These are phyloP conservation scores for Pichia sp. DNA, from an alignment of 1,139 yeast species.

Conservation along the genomic window DNA sequence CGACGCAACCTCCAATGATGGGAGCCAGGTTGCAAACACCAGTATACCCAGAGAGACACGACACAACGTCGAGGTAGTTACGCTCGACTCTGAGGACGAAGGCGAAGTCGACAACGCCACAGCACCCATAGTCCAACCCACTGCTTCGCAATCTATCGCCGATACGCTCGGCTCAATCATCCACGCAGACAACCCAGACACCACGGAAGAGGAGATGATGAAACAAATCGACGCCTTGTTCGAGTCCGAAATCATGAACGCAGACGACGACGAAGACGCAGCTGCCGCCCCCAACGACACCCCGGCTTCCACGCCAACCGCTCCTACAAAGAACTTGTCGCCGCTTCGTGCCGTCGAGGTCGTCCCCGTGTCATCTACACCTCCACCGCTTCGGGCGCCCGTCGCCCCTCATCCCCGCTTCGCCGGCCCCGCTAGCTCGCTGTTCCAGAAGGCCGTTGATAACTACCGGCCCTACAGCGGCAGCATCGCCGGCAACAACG, in stretches of 20 bases:
- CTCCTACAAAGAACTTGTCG: background rate
- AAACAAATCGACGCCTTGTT: slow-evolving; percentile 14
- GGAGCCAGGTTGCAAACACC: background rate
- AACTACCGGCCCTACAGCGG: background rate
- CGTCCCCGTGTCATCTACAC: background rate
- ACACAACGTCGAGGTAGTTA: slow-evolving; percentile 16
- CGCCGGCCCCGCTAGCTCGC: background rate
- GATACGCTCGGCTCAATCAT: background rate
- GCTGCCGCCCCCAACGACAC: no score
- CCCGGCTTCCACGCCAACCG: background rate
- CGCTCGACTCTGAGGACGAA: slow-evolving; percentile 19
- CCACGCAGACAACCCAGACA: slow-evolving; percentile 1
- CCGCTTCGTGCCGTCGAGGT: background rate
- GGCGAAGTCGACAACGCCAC: slow-evolving; percentile 5
- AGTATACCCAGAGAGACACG: background rate
- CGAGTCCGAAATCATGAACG: slow-evolving; percentile 7
- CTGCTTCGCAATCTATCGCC: background rate
- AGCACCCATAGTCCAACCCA: no score
- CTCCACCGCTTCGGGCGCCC: background rate
- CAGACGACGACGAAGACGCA: no score
- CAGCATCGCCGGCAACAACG: background rate
- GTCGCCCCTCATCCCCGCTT: background rate
- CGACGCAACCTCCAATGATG: background rate
- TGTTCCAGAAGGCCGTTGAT: background rate
- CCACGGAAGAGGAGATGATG: slow-evolving; percentile 11